phyloP scores from a whole-genome alignment of 2,329 filamentous ascomycete genomes.

The Nemania diffusa region DNA sequence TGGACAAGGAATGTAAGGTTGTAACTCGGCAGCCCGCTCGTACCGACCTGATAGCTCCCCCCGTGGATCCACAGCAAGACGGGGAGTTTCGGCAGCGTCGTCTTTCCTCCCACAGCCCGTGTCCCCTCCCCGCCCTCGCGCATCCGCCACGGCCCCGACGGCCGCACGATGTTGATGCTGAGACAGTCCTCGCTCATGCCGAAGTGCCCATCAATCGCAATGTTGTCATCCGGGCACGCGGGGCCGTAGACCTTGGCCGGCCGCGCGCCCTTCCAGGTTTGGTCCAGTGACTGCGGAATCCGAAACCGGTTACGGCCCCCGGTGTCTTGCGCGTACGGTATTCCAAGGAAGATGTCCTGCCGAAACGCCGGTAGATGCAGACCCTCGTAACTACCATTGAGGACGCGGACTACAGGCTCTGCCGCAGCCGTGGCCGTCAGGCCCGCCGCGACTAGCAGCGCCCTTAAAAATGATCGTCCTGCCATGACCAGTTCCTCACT shows the following conservation, averaged over 20 bases:
- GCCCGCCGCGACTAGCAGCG: constrained; percentile 10
- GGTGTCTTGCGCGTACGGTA: constrained; percentile 54
- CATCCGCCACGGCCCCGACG: constrained; percentile 31
- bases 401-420: constrained; percentile 40
- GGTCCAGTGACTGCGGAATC: constrained; percentile 51
- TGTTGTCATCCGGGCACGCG: constrained; percentile 42
- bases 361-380: constrained; percentile 49
- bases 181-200: constrained; percentile 50
- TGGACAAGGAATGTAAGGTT: constrained; percentile 69
- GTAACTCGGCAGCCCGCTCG: constrained; percentile 59
- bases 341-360: constrained; percentile 57
- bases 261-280: constrained; percentile 53
- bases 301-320: constrained; percentile 51
- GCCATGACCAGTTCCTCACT: constrained; percentile 1
- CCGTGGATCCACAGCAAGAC: constrained; percentile 51
- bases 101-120: background rate
- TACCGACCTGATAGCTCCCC: constrained; percentile 45
- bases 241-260: constrained; percentile 58
- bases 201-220: constrained; percentile 34
- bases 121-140: constrained; percentile 1
- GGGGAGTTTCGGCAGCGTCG: constrained; percentile 38
- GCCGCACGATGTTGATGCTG: constrained; percentile 49
- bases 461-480: background rate
- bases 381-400: constrained; percentile 54
- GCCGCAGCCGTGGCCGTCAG: constrained; percentile 3